Evolutionary conservation across 1,139 yeast genomes (phyloP).

Genomic region (Pichia sp.): DNA sequence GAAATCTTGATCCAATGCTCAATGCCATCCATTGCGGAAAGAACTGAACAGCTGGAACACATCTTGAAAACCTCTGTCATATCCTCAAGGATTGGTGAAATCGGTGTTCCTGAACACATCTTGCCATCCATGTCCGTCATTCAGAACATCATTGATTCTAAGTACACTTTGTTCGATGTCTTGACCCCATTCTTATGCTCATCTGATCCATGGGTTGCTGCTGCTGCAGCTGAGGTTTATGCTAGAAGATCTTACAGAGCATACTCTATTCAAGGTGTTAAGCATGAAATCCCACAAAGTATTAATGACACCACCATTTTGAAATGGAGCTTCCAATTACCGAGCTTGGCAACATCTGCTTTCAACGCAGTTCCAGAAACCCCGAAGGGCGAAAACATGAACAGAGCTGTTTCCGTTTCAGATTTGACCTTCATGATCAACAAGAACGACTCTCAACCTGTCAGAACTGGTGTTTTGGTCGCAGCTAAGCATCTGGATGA

Average conservation of each 20-base stretch:
- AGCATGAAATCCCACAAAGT: constrained; percentile 49
- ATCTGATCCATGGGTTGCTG: constrained; percentile 78
- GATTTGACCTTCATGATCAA: constrained; percentile 84
- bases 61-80: constrained; percentile 89
- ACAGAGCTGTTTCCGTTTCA: constrained; percentile 86
- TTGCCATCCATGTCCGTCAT: constrained; percentile 76
- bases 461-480: constrained; percentile 82
- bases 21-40: constrained; percentile 89
- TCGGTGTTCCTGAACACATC: constrained; percentile 61
- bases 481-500: constrained; percentile 85
- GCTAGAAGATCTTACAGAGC: constrained; percentile 97
- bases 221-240: constrained; percentile 96
- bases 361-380: constrained; percentile 55
- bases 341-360: constrained; percentile 61
- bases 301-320: constrained; percentile 40
- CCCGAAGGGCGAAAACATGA: constrained; percentile 43
- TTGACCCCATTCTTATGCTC: constrained; percentile 84
- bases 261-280: constrained; percentile 74
- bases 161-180: constrained; percentile 94
- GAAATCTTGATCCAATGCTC: constrained; percentile 96
- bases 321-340: constrained; percentile 88
- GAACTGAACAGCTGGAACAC: constrained; percentile 96
- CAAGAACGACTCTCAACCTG: constrained; percentile 47
- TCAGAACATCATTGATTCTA: constrained; percentile 91
- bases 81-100: constrained; percentile 82